These are phyloP conservation scores for Larix sibirica DNA, from an alignment of 83 land plant species.

Conservation along the genomic window DNA sequence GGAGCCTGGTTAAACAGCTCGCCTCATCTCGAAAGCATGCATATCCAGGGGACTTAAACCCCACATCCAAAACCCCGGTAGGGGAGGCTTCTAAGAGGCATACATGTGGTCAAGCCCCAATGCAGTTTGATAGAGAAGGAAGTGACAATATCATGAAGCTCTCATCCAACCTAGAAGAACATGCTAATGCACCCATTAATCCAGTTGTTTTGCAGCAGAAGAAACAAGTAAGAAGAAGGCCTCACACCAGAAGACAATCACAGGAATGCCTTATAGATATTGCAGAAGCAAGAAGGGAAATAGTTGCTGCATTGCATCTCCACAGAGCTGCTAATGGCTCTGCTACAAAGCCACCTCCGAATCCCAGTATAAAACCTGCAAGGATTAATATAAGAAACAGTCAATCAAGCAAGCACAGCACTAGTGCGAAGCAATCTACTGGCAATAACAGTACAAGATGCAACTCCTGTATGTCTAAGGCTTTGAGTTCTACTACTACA, in stretches of 20 bases:
- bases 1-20: too few species aligned
- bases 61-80: not conserved
- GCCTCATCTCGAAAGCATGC: slow-evolving; percentile 32
- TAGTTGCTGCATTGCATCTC: slow-evolving; percentile 61
- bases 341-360: not conserved
- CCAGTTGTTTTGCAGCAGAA: slow-evolving; percentile 9
- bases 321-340: slow-evolving; percentile 39
- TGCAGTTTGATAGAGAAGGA: too few species aligned
- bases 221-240: too few species aligned
- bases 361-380: not conserved
- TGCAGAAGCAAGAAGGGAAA: slow-evolving; percentile 73
- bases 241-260: too few species aligned
- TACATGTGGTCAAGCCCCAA: too few species aligned
- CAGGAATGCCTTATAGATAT: slow-evolving; percentile 57
- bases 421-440: not conserved
- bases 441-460: not conserved
- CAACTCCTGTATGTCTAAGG: not conserved
- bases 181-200: not conserved
- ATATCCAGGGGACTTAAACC: not conserved
- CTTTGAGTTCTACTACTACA: too few species aligned
- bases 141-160: too few species aligned
- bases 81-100: not conserved
- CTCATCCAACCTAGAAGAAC: too few species aligned
- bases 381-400: not conserved
- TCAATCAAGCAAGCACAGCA: not conserved